These are phyloP conservation scores for Amaranthus palmeri DNA, from an alignment of 148 eudicot species.

Conservation along the genomic window DNA sequence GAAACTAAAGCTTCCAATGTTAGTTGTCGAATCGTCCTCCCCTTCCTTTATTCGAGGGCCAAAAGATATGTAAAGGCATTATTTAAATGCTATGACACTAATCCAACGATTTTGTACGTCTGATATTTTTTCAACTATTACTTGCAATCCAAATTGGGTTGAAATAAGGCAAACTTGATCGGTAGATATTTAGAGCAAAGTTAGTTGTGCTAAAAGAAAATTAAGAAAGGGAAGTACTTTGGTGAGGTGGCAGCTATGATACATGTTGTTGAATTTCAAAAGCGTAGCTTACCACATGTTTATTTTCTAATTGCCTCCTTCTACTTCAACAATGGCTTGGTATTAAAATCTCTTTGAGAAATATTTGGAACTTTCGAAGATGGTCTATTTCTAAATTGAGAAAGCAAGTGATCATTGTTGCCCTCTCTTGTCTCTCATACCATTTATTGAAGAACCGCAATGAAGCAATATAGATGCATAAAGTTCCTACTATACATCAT, in stretches of 20 bases:
- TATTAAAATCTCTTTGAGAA: too few species aligned
- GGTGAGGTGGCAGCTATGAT: background rate
- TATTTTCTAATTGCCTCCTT: too few species aligned
- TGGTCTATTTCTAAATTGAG: too few species aligned
- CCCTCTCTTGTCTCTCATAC: too few species aligned
- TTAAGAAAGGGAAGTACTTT: background rate
- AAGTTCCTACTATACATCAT: too few species aligned
- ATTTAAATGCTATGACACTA: constrained; percentile 3
- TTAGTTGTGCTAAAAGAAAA: background rate
- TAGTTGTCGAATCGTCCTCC: background rate
- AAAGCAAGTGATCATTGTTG: too few species aligned
- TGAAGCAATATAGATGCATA: too few species aligned
- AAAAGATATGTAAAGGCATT: background rate
- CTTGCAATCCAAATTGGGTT: background rate
- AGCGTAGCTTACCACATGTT: background rate
- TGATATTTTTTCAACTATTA: background rate
- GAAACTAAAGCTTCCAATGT: background rate
- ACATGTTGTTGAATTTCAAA: constrained; percentile 11
- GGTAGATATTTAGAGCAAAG: background rate
- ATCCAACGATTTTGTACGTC: background rate
- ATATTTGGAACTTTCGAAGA: too few species aligned
- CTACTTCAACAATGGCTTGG: too few species aligned
- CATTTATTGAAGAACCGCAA: too few species aligned
- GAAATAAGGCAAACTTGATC: background rate
- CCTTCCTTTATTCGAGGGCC: constrained; percentile 5